Evolutionary conservation across 169 alveolate species (phyloP).

Genomic region (Plasmodium berghei): DNA sequence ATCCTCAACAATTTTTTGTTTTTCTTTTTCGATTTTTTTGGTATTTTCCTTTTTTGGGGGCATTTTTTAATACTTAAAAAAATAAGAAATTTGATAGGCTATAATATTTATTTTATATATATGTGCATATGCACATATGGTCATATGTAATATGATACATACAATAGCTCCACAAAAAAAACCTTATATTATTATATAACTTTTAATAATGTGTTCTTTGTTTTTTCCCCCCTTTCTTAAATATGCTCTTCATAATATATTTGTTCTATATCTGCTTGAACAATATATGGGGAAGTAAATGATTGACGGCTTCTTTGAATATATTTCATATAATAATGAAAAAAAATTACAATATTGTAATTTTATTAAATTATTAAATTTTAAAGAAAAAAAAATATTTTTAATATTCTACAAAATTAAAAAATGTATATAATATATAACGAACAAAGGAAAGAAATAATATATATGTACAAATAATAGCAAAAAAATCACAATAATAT

Average conservation of each 20-base stretch:
- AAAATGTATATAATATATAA: too few relatives aligned
- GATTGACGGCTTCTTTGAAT: not conserved
- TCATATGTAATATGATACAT: not conserved
- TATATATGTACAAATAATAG: too few relatives aligned
- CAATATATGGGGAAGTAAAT: not conserved
- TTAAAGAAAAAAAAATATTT: too few relatives aligned
- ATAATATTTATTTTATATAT: too few relatives aligned
- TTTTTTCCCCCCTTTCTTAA: not conserved
- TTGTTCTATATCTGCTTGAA: not conserved
- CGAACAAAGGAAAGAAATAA: too few relatives aligned
- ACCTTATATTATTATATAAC: not conserved
- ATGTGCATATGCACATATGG: not conserved
- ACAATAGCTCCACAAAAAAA: not conserved
- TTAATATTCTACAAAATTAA: too few relatives aligned
- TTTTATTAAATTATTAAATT: too few relatives aligned
- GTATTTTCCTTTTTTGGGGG: slow-evolving; percentile 91
- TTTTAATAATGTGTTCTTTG: not conserved
- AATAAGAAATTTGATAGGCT: too few relatives aligned
- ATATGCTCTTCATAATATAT: not conserved
- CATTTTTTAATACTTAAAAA: slow-evolving; percentile 57
- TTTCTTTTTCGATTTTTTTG: slow-evolving; percentile 95
- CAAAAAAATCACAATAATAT: too few relatives aligned
- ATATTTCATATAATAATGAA: not conserved
- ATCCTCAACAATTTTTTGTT: slow-evolving; percentile 98
- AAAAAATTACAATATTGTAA: not conserved